Conservation (phyloP, 768 basidiomycete species). For the Boletus fagicola region DNA sequence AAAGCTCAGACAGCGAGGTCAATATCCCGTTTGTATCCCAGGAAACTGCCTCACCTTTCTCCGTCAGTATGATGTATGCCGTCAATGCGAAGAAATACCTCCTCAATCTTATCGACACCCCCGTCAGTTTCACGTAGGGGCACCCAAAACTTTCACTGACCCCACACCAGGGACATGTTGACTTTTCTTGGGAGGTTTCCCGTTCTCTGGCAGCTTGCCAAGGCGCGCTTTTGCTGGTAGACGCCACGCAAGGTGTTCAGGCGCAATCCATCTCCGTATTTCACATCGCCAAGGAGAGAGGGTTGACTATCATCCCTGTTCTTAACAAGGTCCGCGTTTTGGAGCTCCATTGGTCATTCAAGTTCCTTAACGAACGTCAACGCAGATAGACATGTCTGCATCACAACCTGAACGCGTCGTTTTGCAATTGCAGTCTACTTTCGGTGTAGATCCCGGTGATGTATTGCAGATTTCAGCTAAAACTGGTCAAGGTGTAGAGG, state of each 20-base stretch:
- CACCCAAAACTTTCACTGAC: conserved; percentile 1
- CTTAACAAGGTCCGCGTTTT: conserved; percentile 73
- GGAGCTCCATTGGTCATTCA: neutral
- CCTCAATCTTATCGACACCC: conserved; percentile 95
- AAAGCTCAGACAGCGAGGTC: conserved; percentile 95
- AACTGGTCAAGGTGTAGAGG: conserved; percentile 79
- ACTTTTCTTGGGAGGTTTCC: conserved; percentile 97
- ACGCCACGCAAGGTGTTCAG: conserved; percentile 97
- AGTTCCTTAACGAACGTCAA: neutral
- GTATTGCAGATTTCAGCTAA: conserved; percentile 89
- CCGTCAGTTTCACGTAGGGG: conserved; percentile 44
- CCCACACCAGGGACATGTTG: conserved; percentile 80
- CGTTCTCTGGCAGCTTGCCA: conserved; percentile 91
- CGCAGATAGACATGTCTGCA: conserved; percentile 87
- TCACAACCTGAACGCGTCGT: conserved; percentile 80
- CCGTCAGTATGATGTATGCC: conserved; percentile 71
- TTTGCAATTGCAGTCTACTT: conserved; percentile 76
- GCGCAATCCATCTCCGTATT: conserved; percentile 97
- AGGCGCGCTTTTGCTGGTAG: conserved; percentile 84
- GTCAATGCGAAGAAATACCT: conserved; percentile 58
- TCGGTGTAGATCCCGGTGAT: conserved; percentile 73
- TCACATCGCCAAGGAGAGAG: conserved; percentile 79
- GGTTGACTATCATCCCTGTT: conserved; percentile 83
- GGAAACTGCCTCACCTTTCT: conserved; percentile 5
- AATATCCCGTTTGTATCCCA: neutral